A percentile compares a stretch with the other conserved stretches of the same genome.
These are phyloP conservation scores for Dactylellina drechsleri DNA, from an alignment of 2,329 filamentous ascomycete species.

Conservation along the genomic window DNA sequence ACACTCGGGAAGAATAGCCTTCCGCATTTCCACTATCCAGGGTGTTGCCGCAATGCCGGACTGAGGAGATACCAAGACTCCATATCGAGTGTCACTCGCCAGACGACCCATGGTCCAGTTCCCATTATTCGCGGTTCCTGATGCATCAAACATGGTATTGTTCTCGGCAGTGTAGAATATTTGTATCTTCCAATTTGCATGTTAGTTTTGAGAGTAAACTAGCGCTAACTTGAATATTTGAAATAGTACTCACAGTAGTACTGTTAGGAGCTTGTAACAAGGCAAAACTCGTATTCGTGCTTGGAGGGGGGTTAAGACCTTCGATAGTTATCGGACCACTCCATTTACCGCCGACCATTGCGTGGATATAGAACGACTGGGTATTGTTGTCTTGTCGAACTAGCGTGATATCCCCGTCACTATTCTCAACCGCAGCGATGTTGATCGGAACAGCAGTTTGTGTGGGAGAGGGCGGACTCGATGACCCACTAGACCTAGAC, in stretches of 20 bases:
- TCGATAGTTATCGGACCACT: constrained; percentile 25
- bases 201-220: neutral
- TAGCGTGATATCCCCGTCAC: neutral
- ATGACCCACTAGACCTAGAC: neutral
- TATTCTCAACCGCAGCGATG: constrained; percentile 20
- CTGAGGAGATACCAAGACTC: constrained; percentile 23
- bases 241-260: constrained; percentile 17
- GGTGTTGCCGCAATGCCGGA: constrained; percentile 37
- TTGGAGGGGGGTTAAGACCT: constrained; percentile 28
- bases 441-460: constrained; percentile 24
- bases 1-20: constrained; percentile 18
- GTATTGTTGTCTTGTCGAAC: constrained; percentile 40
- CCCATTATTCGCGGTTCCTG: constrained; percentile 15
- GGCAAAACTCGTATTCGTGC: constrained; percentile 37
- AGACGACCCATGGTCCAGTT: constrained; percentile 37
- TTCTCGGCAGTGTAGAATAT: constrained; percentile 48
- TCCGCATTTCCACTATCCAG: constrained; percentile 14
- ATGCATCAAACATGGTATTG: constrained; percentile 42
- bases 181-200: constrained; percentile 7
- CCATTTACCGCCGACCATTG: constrained; percentile 1
- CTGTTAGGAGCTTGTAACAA: constrained; percentile 26
- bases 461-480: constrained; percentile 1
- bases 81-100: constrained; percentile 32
- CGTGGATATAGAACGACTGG: constrained; percentile 22
- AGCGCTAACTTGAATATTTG: neutral